A percentile compares a stretch with the other conserved stretches of the same genome.
phyloP scores from a whole-genome alignment of 768 basidiomycete genomes.

The Amanita brunnescens region DNA sequence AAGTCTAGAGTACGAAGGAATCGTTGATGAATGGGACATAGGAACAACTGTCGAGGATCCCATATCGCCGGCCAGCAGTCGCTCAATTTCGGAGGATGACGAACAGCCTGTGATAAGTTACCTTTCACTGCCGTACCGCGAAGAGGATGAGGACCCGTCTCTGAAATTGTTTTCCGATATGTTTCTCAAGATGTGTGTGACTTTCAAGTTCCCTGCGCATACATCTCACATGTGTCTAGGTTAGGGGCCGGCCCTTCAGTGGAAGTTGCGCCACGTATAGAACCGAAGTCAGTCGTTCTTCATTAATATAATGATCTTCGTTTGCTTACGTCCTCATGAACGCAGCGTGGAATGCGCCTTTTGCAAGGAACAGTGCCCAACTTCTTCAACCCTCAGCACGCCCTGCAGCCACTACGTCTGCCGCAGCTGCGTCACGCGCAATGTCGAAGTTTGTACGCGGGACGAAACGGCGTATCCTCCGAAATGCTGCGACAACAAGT shows the following conservation, averaged over 20 bases:
- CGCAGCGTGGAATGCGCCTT: slow-evolving; percentile 29
- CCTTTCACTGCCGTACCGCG: background rate
- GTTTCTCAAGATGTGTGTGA: background rate
- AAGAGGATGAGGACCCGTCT: background rate
- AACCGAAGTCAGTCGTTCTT: background rate
- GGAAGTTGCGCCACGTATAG: background rate
- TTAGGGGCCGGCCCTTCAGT: background rate
- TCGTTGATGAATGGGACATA: background rate
- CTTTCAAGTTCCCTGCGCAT: background rate
- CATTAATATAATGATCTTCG: background rate
- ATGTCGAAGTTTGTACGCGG: slow-evolving; percentile 31
- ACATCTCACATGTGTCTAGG: background rate
- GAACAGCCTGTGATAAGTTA: background rate
- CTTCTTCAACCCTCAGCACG: slow-evolving; percentile 22
- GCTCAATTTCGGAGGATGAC: background rate
- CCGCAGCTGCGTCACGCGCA: slow-evolving; percentile 29
- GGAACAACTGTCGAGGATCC: background rate
- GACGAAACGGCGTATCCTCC: slow-evolving; percentile 48
- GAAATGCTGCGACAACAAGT: slow-evolving; percentile 35
- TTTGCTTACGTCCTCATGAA: background rate
- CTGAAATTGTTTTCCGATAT: background rate
- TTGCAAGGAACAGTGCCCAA: slow-evolving; percentile 27
- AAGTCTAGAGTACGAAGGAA: too few relatives aligned
- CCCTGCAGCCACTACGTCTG: slow-evolving; percentile 43
- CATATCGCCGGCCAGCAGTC: background rate